Base-by-base conservation (phyloP, 2,329 filamentous ascomycete species). In the Monosporascus cannonballus region DNA sequence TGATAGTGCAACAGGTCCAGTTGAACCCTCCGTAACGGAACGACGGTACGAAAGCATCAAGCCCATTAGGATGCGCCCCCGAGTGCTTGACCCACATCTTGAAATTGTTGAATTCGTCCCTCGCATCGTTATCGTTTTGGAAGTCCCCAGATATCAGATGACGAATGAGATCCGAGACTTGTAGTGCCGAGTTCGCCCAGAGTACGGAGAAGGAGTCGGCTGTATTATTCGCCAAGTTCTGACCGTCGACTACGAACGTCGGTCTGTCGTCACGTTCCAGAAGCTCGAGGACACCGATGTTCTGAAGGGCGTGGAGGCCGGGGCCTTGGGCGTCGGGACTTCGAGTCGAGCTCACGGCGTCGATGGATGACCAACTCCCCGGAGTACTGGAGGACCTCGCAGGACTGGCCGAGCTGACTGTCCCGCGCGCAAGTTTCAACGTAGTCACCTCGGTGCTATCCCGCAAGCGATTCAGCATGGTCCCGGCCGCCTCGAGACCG, bases 231-330 rank as follows among this genome's bases (percentile, higher is more conserved):
- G 71, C 67, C 1, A 75, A 67, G 61, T 86, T 81, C 7, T 75
- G 73, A 49, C 89, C 70, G 61, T 93, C 88, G 36, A 93, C 75
- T 42, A 93, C 78, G 61, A 93, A 90, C 0, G 86, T 89, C 3
- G 88, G 89, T 47, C 89, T 76, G 48, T 86, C 81, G 65, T 94
- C 89, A 59, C 87, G 81, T 63, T 93, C 88, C 41, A 94, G 69
- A 39, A 93, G 72, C 66, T 93, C 89, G 20, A 86, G 70, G 9
- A 90, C 77, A 24, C 86, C 85, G 49, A 91, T 75, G 25, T 79
- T 79, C 42, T 81, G 80, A 4, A 92, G 73, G 49, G 83, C 71
- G 49, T 83, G 76, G 45, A 82, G 57, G 5, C 76, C 74, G 2
- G 80, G 74, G 69, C 56, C 73, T 65, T 55, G 73, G 25, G 68